Base-by-base conservation (phyloP, 208 protist species). In the Acanthamoeba castellanii region DNA sequence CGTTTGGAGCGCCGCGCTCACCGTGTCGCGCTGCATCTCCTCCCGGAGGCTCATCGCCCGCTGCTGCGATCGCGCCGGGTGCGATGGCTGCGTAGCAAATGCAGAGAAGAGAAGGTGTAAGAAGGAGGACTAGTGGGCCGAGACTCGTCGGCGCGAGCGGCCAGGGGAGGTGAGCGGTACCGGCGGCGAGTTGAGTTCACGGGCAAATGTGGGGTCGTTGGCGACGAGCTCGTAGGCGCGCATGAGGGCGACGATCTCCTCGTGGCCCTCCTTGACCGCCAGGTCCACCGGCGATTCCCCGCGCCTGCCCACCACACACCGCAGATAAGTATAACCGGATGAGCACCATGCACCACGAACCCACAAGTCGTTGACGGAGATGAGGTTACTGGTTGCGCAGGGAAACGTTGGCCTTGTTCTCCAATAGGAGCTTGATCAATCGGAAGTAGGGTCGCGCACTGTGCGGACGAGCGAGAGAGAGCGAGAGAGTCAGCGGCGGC, bases 201-300 rank as follows among this genome's bases (percentile, higher is more conserved):
- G 50, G 11, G 59, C 84, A 14, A 70, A 66, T 9, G 55, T 27
- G 13, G 59, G 55, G 32, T 90, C 84, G 34, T 90, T 90, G 32
- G 84, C 84, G 25, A 90, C 84, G 7, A 90, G 84, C 84, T 90
- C 84, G 42, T 90, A 90, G 9, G 84, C 84, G 13, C 59, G 50
- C 50, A 90, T 90, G 59, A 90, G 45, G 18, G 84, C 84, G 32
- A 61, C 32, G 1, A 90, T 70, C 59, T 64, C 84, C 16, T 90
- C 84, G 27, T 70, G 50, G 5, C 34, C 84, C 16, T 90, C n/a
- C 84, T 90, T 70, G 25, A 70, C 55, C 16, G 84, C 84, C 50
- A 90, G 14, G 25, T 90, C 84, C 50, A 90, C 34, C 7, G 55
- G 18, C 14, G 84, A 70, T 70, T 90, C 59, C n/a, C 84, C 84